These are phyloP conservation scores for Lachnellula suecica DNA, from an alignment of 2,329 filamentous ascomycete species.

Conservation along the genomic window DNA sequence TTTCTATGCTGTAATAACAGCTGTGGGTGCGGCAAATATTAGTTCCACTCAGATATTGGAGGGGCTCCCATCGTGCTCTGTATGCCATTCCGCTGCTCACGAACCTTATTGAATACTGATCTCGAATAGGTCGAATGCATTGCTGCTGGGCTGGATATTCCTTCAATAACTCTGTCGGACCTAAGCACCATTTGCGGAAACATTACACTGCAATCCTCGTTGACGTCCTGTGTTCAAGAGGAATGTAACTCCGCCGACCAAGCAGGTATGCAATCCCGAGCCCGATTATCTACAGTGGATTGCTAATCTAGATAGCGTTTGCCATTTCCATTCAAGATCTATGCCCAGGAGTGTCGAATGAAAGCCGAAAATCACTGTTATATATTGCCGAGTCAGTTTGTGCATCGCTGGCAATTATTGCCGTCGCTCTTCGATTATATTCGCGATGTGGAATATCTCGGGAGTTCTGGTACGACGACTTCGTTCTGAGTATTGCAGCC, in stretches of 20 bases:
- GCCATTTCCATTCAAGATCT: constrained; percentile 4
- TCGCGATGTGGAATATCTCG: constrained; percentile 12
- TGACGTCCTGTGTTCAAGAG: constrained; percentile 8
- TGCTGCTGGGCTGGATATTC: background rate
- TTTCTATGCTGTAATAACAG: background rate
- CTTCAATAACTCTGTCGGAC: background rate
- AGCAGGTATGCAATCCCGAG: constrained; percentile 2
- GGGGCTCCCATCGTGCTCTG: constrained; percentile 12
- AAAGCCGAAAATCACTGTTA: constrained; percentile 8
- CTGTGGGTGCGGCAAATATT: background rate
- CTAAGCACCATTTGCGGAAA: constrained; percentile 10
- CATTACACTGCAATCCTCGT: constrained; percentile 9
- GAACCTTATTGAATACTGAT: background rate
- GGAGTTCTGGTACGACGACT: constrained; percentile 16
- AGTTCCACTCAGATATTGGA: constrained; percentile 7
- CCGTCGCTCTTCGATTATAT: constrained; percentile 15
- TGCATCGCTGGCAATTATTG: constrained; percentile 9
- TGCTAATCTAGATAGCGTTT: constrained; percentile 9
- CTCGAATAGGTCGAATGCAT: constrained; percentile 9
- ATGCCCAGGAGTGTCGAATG: constrained; percentile 9
- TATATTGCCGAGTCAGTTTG: constrained; percentile 8
- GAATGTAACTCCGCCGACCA: constrained; percentile 11
- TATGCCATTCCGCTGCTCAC: constrained; percentile 4
- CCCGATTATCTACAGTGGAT: background rate
- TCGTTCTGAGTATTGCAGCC: constrained; percentile 4